Percentiles rank a stretch among this genome's conserved stretches.
phyloP scores from a whole-genome alignment of 2,329 filamentous ascomycete genomes.

The Herpotrichia juniperi region DNA sequence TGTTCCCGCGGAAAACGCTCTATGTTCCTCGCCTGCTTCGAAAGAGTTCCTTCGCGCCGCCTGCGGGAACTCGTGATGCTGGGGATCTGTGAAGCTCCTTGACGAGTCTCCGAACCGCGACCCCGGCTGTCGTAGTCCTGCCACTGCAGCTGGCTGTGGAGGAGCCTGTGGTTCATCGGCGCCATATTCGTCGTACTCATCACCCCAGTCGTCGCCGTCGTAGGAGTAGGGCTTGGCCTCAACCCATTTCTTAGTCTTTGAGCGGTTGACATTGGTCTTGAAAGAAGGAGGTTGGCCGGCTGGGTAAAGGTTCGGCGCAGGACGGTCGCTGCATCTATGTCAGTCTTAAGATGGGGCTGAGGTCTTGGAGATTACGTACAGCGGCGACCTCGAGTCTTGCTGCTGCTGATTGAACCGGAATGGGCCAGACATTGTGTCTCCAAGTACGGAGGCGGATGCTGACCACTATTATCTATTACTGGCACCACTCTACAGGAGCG shows the following conservation, averaged over 20 bases:
- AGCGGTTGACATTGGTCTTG: constrained; percentile 84
- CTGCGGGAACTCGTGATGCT: constrained; percentile 32
- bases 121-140: constrained; percentile 51
- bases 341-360: constrained; percentile 14
- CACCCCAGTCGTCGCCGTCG: constrained; percentile 93
- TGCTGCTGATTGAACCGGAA: constrained; percentile 41
- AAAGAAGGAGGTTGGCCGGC: constrained; percentile 63
- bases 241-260: constrained; percentile 94
- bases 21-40: constrained; percentile 59
- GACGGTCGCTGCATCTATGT: constrained; percentile 31
- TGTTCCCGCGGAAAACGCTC: constrained; percentile 53
- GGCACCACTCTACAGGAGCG: neutral
- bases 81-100: constrained; percentile 51
- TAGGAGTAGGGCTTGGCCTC: constrained; percentile 87
- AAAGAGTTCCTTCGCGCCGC: constrained; percentile 57
- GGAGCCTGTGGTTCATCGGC: constrained; percentile 54
- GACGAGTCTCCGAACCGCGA: constrained; percentile 34
- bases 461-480: neutral
- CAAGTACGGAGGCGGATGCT: neutral
- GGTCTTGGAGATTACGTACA: constrained; percentile 34
- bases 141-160: constrained; percentile 44
- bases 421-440: constrained; percentile 46
- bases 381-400: constrained; percentile 44
- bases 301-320: constrained; percentile 24
- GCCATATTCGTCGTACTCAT: constrained; percentile 63